Percentiles rank a stretch among this genome's conserved stretches.
These are phyloP conservation scores for Pseudoneurospora amorphoporcata DNA, from an alignment of 495 filamentous ascomycete genomes.

Conservation along the genomic window DNA sequence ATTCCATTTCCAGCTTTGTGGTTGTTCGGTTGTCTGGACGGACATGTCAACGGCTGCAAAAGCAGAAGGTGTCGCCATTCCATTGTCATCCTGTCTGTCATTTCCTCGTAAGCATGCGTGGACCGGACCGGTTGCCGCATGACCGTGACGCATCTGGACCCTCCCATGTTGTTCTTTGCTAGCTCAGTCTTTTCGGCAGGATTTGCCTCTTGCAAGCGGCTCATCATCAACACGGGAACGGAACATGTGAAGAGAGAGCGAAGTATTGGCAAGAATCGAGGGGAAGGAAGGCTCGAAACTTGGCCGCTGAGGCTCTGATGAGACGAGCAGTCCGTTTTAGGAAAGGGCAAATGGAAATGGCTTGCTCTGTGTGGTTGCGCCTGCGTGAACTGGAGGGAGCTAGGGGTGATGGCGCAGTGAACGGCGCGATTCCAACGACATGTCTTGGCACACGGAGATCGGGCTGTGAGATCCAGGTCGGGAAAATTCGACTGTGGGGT, in stretches of 20 bases:
- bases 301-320: background rate
- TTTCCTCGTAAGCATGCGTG: background rate
- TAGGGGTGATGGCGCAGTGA: background rate
- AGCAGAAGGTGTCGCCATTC: background rate
- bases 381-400: background rate
- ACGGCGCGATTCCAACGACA: background rate
- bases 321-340: background rate
- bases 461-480: background rate
- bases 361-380: background rate
- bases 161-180: background rate
- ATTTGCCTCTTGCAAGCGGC: background rate
- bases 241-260: background rate
- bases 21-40: background rate
- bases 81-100: background rate
- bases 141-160: background rate
- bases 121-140: background rate
- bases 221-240: background rate
- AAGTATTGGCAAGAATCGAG: background rate
- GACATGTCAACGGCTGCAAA: background rate
- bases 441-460: background rate
- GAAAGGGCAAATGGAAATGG: background rate
- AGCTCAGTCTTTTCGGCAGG: background rate
- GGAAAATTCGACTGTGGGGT: background rate
- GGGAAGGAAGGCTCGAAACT: background rate
- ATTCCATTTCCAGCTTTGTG: background rate